These are phyloP conservation scores for Linum tenue DNA, from an alignment of 345 rosid genomes.

Conservation along the genomic window DNA sequence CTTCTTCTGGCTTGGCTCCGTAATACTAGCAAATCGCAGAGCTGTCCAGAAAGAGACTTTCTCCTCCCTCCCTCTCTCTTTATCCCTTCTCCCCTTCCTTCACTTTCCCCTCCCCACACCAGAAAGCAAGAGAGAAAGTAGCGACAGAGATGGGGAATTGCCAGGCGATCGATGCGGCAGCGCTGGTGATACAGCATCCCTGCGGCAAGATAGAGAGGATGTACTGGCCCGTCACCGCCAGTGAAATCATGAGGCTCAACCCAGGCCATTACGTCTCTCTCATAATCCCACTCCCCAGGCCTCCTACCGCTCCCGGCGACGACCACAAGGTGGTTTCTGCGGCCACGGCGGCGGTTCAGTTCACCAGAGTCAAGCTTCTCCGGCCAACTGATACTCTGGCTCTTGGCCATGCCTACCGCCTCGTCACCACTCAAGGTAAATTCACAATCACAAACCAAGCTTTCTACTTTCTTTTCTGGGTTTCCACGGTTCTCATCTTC, in stretches of 20 bases:
- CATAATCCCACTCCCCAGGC: slow-evolving; percentile 59
- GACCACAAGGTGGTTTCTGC: neutral
- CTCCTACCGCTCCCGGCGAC: slow-evolving; percentile 23
- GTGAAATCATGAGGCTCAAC: slow-evolving; percentile 68
- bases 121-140: neutral
- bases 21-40: slow-evolving; percentile 3
- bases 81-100: neutral
- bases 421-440: slow-evolving; percentile 84
- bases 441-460: neutral
- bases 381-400: slow-evolving; percentile 68
- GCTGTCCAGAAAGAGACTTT: slow-evolving; percentile 64
- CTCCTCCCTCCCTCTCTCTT: slow-evolving; percentile 9
- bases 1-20: neutral
- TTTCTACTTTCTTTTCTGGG: neutral
- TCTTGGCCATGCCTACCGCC: slow-evolving; percentile 92
- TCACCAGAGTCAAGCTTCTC: slow-evolving; percentile 90
- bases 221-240: slow-evolving; percentile 56
- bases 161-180: slow-evolving; percentile 95
- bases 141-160: slow-evolving; percentile 71
- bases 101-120: neutral
- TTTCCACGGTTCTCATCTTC: neutral
- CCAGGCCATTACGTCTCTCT: slow-evolving; percentile 95
- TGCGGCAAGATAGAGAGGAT: slow-evolving; percentile 70
- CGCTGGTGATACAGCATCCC: slow-evolving; percentile 85
- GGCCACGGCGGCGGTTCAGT: slow-evolving; percentile 30